Conservation (phyloP, 148 eudicot species). For the Fagopyrum homotropicum region DNA sequence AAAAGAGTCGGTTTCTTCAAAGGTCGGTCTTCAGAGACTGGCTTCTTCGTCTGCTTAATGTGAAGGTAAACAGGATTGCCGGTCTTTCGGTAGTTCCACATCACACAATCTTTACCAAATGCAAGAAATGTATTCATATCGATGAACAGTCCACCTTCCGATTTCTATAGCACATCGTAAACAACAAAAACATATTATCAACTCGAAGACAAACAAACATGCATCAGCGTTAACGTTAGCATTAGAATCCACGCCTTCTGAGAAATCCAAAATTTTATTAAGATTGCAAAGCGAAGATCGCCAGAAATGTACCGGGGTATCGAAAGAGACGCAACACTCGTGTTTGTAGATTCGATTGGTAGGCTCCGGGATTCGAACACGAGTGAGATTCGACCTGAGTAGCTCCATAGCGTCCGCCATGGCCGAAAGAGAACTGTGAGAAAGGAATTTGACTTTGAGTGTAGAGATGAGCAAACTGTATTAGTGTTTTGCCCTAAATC, state of each 20-base stretch:
- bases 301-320: slow-evolving; percentile 41
- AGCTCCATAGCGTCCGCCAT: slow-evolving; percentile 64
- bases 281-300: background rate
- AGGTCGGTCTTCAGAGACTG: slow-evolving; percentile 84
- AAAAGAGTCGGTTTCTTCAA: slow-evolving; percentile 87
- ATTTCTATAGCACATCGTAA: slow-evolving; percentile 42
- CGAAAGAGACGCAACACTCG: slow-evolving; percentile 92
- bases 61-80: slow-evolving; percentile 85
- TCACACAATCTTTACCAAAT: slow-evolving; percentile 77
- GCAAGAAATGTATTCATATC: slow-evolving; percentile 93
- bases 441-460: slow-evolving; percentile 11
- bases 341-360: slow-evolving; percentile 91
- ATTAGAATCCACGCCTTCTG: background rate
- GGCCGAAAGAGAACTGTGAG: slow-evolving; percentile 9
- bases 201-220: background rate
- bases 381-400: slow-evolving; percentile 66
- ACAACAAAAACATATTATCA: background rate
- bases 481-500: background rate
- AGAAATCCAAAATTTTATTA: too few relatives aligned
- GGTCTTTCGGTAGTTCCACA: slow-evolving; percentile 86
- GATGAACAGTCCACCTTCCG: slow-evolving; percentile 84
- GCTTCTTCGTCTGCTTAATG: slow-evolving; percentile 72
- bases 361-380: slow-evolving; percentile 91
- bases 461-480: background rate
- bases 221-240: background rate